These are phyloP conservation scores for Kwoniella pini DNA, from an alignment of 768 basidiomycete species.

Conservation along the genomic window DNA sequence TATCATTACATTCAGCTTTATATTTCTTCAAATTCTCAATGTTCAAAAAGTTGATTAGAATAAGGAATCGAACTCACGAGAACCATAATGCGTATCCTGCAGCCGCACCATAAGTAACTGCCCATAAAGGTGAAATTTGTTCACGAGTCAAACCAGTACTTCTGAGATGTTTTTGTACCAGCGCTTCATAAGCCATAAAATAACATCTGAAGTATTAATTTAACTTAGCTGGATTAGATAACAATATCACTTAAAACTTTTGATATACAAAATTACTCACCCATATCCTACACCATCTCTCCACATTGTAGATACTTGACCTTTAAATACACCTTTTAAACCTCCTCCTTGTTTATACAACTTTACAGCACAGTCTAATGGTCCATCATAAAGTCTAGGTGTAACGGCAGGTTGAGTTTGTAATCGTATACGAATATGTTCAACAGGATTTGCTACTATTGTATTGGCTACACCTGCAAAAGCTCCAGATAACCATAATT, in stretches of 20 bases:
- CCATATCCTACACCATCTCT: slow-evolving; percentile 57
- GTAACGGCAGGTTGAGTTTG: slow-evolving; percentile 78
- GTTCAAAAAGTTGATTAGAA: no score
- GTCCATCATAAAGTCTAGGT: slow-evolving; percentile 76
- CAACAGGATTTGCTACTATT: slow-evolving; percentile 91
- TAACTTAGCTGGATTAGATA: no score
- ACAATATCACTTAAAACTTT: no score
- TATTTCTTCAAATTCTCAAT: no score
- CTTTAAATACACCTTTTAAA: slow-evolving; percentile 84
- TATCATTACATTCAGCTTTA: no score
- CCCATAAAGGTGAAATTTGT: slow-evolving; percentile 72
- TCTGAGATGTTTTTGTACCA: slow-evolving; percentile 79
- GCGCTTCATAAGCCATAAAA: slow-evolving; percentile 88
- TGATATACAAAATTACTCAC: slow-evolving; percentile 26
- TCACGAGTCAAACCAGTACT: slow-evolving; percentile 58
- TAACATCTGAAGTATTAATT: slow-evolving; percentile 61
- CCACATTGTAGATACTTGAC: slow-evolving; percentile 81
- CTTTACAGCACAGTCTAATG: slow-evolving; percentile 83
- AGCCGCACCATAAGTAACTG: slow-evolving; percentile 83
- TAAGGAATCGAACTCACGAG: slow-evolving; percentile 17
- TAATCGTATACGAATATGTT: slow-evolving; percentile 93
- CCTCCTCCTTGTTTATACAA: slow-evolving; percentile 70
- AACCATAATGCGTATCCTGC: slow-evolving; percentile 77
- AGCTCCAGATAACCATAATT: slow-evolving; percentile 76
- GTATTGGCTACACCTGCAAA: slow-evolving; percentile 87